These are phyloP conservation scores for Tetracladium setigerum DNA, from an alignment of 495 filamentous ascomycete genomes.

Conservation along the genomic window DNA sequence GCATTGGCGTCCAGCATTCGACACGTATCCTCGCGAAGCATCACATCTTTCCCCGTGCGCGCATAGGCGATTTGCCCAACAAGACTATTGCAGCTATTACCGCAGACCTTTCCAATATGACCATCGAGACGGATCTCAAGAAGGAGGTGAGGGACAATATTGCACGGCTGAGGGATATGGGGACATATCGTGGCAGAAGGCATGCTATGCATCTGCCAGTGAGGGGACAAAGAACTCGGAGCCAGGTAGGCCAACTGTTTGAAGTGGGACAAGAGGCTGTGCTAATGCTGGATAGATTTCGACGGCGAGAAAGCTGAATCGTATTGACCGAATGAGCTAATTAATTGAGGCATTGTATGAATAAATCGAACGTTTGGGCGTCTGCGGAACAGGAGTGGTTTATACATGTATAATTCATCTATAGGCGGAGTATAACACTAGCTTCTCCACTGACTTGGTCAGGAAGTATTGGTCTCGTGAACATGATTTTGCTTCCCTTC, in stretches of 20 bases:
- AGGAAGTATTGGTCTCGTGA: too few species aligned
- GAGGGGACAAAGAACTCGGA: slow-evolving; percentile 79
- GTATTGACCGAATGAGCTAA: slow-evolving; percentile 8
- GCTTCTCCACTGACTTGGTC: too few species aligned
- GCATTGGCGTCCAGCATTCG: slow-evolving; percentile 66
- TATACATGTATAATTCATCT: slow-evolving; percentile 4
- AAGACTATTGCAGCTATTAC: slow-evolving; percentile 71
- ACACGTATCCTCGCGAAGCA: slow-evolving; percentile 75
- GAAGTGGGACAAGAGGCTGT: slow-evolving; percentile 1
- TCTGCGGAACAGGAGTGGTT: background rate
- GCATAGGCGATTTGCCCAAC: slow-evolving; percentile 59
- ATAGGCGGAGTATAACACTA: slow-evolving; percentile 7
- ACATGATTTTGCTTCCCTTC: too few species aligned
- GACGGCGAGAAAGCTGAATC: slow-evolving; percentile 75
- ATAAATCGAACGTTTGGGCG: too few species aligned
- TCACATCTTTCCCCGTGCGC: slow-evolving; percentile 74
- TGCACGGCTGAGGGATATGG: slow-evolving; percentile 79
- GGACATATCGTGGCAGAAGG: slow-evolving; percentile 78
- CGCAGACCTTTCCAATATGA: slow-evolving; percentile 84
- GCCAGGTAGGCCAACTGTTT: slow-evolving; percentile 48
- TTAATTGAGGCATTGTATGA: background rate
- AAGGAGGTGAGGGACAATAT: slow-evolving; percentile 77
- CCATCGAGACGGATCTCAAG: slow-evolving; percentile 83
- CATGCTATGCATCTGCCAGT: slow-evolving; percentile 88
- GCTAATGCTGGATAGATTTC: slow-evolving; percentile 43